Conservation (phyloP, 2,329 filamentous ascomycete species). For the Pochonia chlamydosporia region DNA sequence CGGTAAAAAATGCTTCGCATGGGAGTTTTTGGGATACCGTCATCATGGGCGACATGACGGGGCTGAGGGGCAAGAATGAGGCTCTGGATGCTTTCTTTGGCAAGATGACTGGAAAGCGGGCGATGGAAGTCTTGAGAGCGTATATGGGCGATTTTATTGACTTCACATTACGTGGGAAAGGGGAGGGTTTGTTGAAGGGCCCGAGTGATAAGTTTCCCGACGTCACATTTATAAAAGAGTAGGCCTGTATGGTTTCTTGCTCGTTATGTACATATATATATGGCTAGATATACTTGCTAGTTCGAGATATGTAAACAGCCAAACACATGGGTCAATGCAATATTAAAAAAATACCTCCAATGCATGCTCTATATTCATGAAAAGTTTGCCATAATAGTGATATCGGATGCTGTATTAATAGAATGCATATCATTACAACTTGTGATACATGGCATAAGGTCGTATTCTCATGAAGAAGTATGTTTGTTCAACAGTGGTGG, state of each 20-base stretch:
- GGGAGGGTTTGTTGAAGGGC: not conserved
- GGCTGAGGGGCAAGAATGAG: slow-evolving; percentile 9
- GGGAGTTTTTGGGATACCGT: slow-evolving; percentile 24
- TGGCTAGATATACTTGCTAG: no score
- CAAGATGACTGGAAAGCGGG: slow-evolving; percentile 19
- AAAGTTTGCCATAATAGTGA: no score
- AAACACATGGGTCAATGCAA: no score
- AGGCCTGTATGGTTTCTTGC: not conserved
- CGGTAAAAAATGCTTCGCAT: slow-evolving; percentile 21
- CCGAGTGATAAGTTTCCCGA: not conserved
- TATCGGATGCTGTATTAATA: no score
- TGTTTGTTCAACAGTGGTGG: not conserved
- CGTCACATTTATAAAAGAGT: not conserved
- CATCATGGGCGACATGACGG: slow-evolving; percentile 18
- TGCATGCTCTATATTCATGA: no score
- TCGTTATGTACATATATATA: no score
- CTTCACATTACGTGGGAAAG: slow-evolving; percentile 6
- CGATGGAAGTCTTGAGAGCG: slow-evolving; percentile 11
- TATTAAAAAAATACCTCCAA: no score
- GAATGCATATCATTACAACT: no score
- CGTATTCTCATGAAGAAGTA: no score
- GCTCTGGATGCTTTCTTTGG: slow-evolving; percentile 18
- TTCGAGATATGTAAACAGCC: no score
- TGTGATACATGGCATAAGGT: not conserved
- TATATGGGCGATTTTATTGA: no score